Base-by-base conservation (phyloP, 768 basidiomycete species). In the Suillus subaureus region DNA sequence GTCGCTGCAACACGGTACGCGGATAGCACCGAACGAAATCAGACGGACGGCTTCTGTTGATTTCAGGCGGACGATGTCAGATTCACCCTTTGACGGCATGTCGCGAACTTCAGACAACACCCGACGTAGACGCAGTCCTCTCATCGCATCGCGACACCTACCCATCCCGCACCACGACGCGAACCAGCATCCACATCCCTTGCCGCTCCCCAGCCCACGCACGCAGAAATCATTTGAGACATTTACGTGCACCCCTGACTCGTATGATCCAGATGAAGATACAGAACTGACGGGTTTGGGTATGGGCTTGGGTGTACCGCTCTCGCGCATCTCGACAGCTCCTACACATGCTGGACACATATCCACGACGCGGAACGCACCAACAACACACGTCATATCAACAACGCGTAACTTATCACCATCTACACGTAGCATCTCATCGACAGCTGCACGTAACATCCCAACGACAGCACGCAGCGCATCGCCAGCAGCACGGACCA, bases 241-340 rank as follows among this genome's bases (percentile, higher is more conserved):
- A 33, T 66, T 70, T 37, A 75, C 74, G 13, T 73, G 75, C 76
- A 79, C 86, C 70, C 73, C 83, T 71, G 83, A 83, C 64, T 73
- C 80, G 2, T 28, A 28, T 18, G 58, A 60, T 7, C 74, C 77
- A 39, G 79, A 81, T 43, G 77, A 78, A 7, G 81, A 79, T 42
- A 76, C 78, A 6, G 81, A 79, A 52, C 70, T 61, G 21, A 28
- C 52, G 1, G 28, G 52, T 52, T 62, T 51, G 52, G 28, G 51
- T 31, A 18, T 31, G 51, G 51, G 51, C 28, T 64, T 26, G 3
- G 82, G 81, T 21, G 74, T 79, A 16, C 76, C 84, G 4, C 78
- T 90, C 13, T 79, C 79, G 47, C 85, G 87, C 45, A 81, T 86
- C 18, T 80, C 84, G 12, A 85, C 88, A 0, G 81, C 85, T 1